phyloP scores from a whole-genome alignment of 768 basidiomycete species.

The Daedalea quercina region DNA sequence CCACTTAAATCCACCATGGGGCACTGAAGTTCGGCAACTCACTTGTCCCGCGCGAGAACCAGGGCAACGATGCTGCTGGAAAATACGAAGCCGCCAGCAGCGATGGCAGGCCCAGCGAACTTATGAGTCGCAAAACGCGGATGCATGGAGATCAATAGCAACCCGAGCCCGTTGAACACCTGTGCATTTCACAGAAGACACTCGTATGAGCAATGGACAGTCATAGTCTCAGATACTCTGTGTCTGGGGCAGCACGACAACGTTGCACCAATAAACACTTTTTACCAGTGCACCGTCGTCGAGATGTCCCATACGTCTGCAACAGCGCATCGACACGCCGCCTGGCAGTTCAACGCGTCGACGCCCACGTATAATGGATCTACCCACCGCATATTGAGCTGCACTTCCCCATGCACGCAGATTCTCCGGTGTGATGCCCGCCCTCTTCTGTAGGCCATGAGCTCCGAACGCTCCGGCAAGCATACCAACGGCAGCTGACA shows the following conservation, averaged over 20 bases:
- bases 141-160: slow-evolving; percentile 58
- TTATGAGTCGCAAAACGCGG: slow-evolving; percentile 49
- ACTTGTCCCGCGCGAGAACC: slow-evolving; percentile 37
- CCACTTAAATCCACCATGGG: background rate
- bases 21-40: background rate
- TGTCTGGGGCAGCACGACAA: too few species aligned
- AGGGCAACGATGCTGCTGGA: slow-evolving; percentile 57
- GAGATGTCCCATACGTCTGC: too few species aligned
- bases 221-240: too few species aligned
- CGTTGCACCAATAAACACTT: too few species aligned
- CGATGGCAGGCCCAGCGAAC: slow-evolving; percentile 65
- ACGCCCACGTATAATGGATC: background rate
- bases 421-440: slow-evolving; percentile 42
- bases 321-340: too few species aligned
- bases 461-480: slow-evolving; percentile 63
- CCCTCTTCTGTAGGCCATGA: slow-evolving; percentile 47
- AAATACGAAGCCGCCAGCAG: slow-evolving; percentile 49
- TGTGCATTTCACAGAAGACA: slow-evolving; percentile 20
- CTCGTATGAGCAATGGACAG: background rate
- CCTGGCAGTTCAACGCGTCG: too few species aligned
- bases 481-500: slow-evolving; percentile 43
- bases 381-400: slow-evolving; percentile 52
- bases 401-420: slow-evolving; percentile 60
- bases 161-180: slow-evolving; percentile 64
- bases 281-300: too few species aligned